phyloP scores from a whole-genome alignment of 345 rosid genomes.

The Citrus maxima region DNA sequence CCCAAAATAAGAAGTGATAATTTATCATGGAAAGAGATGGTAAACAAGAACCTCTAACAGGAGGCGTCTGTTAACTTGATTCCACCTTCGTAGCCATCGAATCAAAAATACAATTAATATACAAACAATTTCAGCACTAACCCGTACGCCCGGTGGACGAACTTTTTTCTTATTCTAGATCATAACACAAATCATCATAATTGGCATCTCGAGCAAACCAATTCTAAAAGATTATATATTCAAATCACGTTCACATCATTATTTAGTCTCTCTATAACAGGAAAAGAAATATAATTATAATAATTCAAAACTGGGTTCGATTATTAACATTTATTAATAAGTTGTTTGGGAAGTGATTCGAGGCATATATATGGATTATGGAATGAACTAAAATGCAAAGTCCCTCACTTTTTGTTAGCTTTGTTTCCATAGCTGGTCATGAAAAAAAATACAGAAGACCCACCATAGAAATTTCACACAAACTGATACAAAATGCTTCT shows the following conservation, averaged over 20 bases:
- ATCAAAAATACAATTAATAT: not conserved
- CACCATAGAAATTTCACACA: too few species aligned
- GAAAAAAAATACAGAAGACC: too few species aligned
- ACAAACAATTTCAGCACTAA: not conserved
- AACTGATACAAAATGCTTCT: too few species aligned
- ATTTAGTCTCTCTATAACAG: too few species aligned
- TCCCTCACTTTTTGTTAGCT: too few species aligned
- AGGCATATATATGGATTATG: too few species aligned
- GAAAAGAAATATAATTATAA: too few species aligned
- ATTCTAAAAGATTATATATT: not conserved
- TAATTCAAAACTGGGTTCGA: too few species aligned
- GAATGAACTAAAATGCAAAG: too few species aligned
- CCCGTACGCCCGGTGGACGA: too few species aligned
- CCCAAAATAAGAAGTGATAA: not conserved
- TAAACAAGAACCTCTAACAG: not conserved
- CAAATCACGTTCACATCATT: not conserved
- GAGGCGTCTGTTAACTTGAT: not conserved
- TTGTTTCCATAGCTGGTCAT: too few species aligned
- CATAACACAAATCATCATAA: constrained; percentile 1
- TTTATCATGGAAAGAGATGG: too few species aligned
- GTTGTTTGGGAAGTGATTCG: not conserved
- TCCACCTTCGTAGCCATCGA: not conserved
- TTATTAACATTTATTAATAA: not conserved
- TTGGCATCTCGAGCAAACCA: not conserved
- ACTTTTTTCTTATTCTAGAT: not conserved